Conservation (phyloP, 2,329 filamentous ascomycete genomes). For the Hansfordia pulvinata region DNA sequence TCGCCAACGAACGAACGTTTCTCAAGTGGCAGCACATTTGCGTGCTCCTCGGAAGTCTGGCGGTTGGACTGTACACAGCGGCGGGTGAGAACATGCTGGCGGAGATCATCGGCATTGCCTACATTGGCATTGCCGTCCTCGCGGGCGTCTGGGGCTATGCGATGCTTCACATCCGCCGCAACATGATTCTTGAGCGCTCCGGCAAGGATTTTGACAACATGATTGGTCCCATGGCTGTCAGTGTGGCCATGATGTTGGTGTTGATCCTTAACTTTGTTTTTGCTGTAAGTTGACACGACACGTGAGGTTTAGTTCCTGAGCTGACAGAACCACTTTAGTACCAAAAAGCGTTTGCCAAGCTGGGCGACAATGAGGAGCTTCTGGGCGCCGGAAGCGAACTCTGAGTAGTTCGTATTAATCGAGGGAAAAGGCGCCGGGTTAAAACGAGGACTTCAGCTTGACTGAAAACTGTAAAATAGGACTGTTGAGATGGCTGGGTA, state of each 20-base stretch:
- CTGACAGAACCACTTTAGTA: no score
- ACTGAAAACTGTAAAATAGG: no score
- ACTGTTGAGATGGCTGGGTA: no score
- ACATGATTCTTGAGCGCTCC: slow-evolving; percentile 72
- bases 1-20: slow-evolving; percentile 95
- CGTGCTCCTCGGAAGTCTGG: slow-evolving; percentile 72
- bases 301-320: no score
- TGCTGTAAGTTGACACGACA: slow-evolving; percentile 56
- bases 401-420: no score
- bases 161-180: slow-evolving; percentile 62
- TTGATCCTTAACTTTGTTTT: slow-evolving; percentile 81
- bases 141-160: slow-evolving; percentile 78
- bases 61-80: slow-evolving; percentile 77
- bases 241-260: slow-evolving; percentile 62
- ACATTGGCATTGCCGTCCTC: slow-evolving; percentile 71
- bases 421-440: no score
- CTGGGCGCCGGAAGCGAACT: no score
- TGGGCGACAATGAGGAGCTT: no score
- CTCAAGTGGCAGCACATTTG: slow-evolving; percentile 98
- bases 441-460: no score
- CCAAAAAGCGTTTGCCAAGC: no score
- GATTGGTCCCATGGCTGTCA: slow-evolving; percentile 72
- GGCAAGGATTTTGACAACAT: slow-evolving; percentile 89
- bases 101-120: slow-evolving; percentile 66
- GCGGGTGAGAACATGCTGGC: slow-evolving; percentile 70